These are phyloP conservation scores for Sporisorium iseilematis-ciliati DNA, from an alignment of 1,284 basidiomycete genomes.

Conservation along the genomic window DNA sequence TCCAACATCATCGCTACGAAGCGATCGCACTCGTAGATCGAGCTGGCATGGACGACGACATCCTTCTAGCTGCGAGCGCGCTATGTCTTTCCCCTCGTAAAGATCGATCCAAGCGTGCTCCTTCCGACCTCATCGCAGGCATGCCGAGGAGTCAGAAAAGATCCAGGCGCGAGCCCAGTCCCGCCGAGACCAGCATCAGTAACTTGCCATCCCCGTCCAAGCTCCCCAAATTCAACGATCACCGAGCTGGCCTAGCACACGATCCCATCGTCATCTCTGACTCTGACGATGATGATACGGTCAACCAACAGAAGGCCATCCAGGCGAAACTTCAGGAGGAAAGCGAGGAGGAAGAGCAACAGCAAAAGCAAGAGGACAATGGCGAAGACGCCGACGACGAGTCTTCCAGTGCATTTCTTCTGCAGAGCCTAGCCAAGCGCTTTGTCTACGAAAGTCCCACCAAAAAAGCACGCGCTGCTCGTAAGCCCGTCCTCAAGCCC, in stretches of 20 bases:
- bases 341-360: neutral
- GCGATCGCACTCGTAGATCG: neutral
- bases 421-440: constrained; percentile 8
- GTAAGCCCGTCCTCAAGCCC: neutral
- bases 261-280: constrained; percentile 32
- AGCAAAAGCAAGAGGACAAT: neutral
- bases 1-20: neutral
- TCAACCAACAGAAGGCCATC: neutral
- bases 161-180: neutral
- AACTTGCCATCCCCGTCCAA: neutral
- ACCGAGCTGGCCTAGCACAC: neutral
- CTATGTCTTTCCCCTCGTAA: constrained; percentile 33
- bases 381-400: neutral
- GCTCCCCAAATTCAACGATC: neutral
- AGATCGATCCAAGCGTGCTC: neutral
- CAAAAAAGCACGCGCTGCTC: constrained; percentile 1
- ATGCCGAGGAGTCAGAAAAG: constrained; percentile 27
- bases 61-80: constrained; percentile 25
- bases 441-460: constrained; percentile 22
- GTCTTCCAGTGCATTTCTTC: constrained; percentile 4
- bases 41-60: constrained; percentile 30
- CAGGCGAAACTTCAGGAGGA: neutral
- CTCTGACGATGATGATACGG: constrained; percentile 11
- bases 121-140: neutral
- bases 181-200: neutral